Percentiles rank a stretch among this genome's conserved stretches.
Evolutionary conservation across 2,329 filamentous ascomycete genomes (phyloP).

Genomic region (Fusarium subtropicale): DNA sequence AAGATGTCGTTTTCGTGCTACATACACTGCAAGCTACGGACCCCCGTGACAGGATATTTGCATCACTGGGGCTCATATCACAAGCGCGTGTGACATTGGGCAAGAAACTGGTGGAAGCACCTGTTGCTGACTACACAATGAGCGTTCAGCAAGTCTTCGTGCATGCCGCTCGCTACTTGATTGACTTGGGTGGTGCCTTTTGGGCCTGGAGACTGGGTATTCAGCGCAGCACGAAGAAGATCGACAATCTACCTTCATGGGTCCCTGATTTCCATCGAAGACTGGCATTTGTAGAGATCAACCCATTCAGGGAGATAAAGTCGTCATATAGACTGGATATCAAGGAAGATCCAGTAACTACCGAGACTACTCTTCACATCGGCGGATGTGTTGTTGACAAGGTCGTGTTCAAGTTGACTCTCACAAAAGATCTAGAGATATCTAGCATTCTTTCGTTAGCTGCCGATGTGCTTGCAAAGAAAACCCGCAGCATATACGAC

Average conservation of each 20-base stretch:
- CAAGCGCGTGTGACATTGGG: not conserved
- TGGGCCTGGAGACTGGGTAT: not conserved
- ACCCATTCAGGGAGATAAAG: not conserved
- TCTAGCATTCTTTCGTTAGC: not conserved
- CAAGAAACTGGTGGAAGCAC: not conserved
- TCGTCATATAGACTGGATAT: not conserved
- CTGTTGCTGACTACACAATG: not conserved
- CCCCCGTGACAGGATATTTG: not conserved
- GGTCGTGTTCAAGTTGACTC: not conserved
- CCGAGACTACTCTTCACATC: not conserved
- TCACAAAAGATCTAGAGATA: not conserved
- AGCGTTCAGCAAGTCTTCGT: not conserved
- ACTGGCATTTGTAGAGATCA: not conserved
- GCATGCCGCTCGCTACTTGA: not conserved
- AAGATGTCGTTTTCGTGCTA: not conserved
- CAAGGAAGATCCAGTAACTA: not conserved
- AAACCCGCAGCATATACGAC: not conserved
- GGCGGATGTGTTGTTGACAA: not conserved
- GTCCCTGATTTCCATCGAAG: not conserved
- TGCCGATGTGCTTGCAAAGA: not conserved
- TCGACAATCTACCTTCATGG: not conserved
- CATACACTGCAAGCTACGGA: not conserved
- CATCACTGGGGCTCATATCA: not conserved
- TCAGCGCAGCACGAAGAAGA: not conserved
- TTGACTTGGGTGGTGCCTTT: not conserved